Evolutionary conservation across 805 yeast genomes (phyloP), one percentile per base, ranked within the genome.

Genomic region (Debaryomyces prosopidis): DNA sequence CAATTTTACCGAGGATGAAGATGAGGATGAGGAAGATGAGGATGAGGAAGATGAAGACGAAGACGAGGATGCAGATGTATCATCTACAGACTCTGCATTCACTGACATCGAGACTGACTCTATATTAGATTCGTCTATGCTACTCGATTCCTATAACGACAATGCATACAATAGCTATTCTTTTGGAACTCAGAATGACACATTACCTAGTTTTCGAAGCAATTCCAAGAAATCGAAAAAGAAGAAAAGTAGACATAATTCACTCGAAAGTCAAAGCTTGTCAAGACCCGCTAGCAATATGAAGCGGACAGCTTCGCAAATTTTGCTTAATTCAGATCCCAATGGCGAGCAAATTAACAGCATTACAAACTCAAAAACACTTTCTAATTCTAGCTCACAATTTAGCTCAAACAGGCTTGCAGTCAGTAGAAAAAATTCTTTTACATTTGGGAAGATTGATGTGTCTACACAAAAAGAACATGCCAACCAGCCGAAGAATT

Each of bases 21-120:
- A 55, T 20, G 56, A 54, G 14, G 59, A 54, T 11, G 54, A 54
- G 12, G 58, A 51, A 16, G 63, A 65, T 20, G 50, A 53, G 23
- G 65, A 65, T n/a, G 63, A 59, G 9, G 64, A 58, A 5, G 59
- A 52, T 15, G 65, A 58, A 28, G 61, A 54, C n/a, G 66, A 55
- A 10, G 65, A 63, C 19, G 65, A 55, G 19, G 54, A 52, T 15
- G 58, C 60, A 9, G 67, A 59, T 14, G 52, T 50, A 3, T 62
- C 69, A 0, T 59, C 69, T 8, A 53, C 63, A 5, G 77, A 73
- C 38, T 70, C 76, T 2, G 75, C 74, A 11, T 70, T 72, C 46
- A 73, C 76, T 0, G 77, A 72, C 39, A 66, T 71, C 9, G 77
- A 72, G 40, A 62, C 63, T 4, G 73, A 66, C 32, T 69, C 73